phyloP scores from a whole-genome alignment of 1,284 basidiomycete species.

The Ceratobasidium sp. region DNA sequence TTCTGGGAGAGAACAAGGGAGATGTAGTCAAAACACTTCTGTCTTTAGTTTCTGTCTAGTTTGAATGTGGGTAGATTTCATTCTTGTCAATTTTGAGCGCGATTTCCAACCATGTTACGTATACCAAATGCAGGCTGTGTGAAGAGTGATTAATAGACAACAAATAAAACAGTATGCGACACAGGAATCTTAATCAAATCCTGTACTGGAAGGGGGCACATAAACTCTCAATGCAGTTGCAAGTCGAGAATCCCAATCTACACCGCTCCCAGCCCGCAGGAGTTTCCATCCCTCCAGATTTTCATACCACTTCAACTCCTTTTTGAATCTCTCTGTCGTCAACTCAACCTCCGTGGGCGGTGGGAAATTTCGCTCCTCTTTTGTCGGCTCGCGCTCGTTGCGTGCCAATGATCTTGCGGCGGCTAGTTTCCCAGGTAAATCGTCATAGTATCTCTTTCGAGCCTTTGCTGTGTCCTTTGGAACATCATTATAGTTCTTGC shows the following conservation, averaged over 20 bases:
- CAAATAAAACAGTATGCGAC: background rate
- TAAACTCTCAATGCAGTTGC: slow-evolving; percentile 73
- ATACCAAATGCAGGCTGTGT: background rate
- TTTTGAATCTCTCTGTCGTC: slow-evolving; percentile 82
- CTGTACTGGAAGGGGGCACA: slow-evolving; percentile 41
- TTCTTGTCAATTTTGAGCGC: background rate
- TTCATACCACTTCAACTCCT: slow-evolving; percentile 85
- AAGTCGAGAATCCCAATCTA: slow-evolving; percentile 83
- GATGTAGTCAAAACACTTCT: slow-evolving; percentile 39
- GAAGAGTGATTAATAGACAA: background rate
- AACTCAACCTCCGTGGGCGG: slow-evolving; percentile 90
- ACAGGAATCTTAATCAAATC: background rate
- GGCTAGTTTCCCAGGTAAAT: slow-evolving; percentile 74
- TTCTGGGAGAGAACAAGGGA: slow-evolving; percentile 37
- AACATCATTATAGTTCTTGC: slow-evolving; percentile 66
- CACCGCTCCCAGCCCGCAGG: slow-evolving; percentile 68
- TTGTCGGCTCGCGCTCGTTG: slow-evolving; percentile 84
- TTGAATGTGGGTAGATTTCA: background rate
- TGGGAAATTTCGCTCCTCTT: slow-evolving; percentile 82
- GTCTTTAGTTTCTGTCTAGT: slow-evolving; percentile 29
- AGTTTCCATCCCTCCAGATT: slow-evolving; percentile 82
- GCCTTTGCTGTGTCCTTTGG: slow-evolving; percentile 73
- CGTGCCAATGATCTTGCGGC: slow-evolving; percentile 80
- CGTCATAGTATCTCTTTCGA: slow-evolving; percentile 81
- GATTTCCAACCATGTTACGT: too few species aligned